These are phyloP conservation scores for Agapanthus africanus DNA, from an alignment of 106 monocot species.

Conservation along the genomic window DNA sequence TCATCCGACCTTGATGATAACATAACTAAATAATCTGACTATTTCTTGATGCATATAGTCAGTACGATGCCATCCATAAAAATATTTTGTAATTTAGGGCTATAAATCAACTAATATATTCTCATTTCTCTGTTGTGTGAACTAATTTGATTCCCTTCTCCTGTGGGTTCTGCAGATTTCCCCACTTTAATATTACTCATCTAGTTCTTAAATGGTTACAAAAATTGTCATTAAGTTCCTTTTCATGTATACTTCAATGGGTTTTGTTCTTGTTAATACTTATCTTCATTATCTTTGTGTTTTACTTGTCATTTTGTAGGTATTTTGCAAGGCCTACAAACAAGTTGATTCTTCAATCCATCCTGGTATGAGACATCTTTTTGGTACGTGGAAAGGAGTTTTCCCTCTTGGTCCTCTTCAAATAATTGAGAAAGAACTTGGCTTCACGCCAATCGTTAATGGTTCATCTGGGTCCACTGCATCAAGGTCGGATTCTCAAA, in stretches of 20 bases:
- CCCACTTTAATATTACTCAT: background rate
- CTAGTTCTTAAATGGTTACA: background rate
- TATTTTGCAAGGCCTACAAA: constrained; percentile 96
- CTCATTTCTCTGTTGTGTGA: background rate
- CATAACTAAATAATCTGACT: background rate
- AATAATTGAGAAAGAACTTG: constrained; percentile 82
- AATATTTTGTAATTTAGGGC: background rate
- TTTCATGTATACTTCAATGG: background rate
- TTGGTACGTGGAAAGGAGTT: constrained; percentile 96
- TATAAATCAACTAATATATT: background rate
- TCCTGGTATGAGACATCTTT: constrained; percentile 92
- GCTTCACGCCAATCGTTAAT: constrained; percentile 47
- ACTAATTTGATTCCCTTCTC: background rate
- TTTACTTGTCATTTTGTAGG: too few species aligned
- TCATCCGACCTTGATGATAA: background rate
- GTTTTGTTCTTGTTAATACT: background rate
- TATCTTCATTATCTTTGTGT: background rate
- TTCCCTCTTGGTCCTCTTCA: constrained; percentile 71
- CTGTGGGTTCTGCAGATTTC: background rate
- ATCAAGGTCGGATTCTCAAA: constrained; percentile 53
- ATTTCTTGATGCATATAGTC: background rate
- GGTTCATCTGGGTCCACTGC: constrained; percentile 61
- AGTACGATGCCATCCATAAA: background rate
- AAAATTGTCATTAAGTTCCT: background rate
- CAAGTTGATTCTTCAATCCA: constrained; percentile 87